Conservation (phyloP, 2,329 filamentous ascomycete genomes). For the Curvularia sp. region DNA sequence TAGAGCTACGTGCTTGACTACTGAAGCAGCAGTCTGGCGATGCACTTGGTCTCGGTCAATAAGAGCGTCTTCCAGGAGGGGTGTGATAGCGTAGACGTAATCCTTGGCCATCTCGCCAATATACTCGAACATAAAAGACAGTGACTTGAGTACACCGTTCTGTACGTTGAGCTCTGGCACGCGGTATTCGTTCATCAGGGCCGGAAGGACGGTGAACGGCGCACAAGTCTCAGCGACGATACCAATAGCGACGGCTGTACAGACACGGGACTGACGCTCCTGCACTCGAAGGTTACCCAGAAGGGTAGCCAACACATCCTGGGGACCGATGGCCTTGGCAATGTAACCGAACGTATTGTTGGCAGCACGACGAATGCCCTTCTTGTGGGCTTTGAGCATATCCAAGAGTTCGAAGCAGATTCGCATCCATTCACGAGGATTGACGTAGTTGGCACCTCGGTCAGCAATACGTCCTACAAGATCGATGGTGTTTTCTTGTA, state of each 20-base stretch:
- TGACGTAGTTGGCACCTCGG: conserved; percentile 93
- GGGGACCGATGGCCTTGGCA: conserved; percentile 96
- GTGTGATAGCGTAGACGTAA: conserved; percentile 97
- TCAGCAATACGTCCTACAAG: conserved; percentile 97
- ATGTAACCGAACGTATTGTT: conserved; percentile 99
- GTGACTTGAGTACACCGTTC: conserved; percentile 95
- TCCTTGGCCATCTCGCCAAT: conserved; percentile 99
- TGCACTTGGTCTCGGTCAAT: conserved; percentile 99
- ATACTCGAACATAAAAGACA: conserved; percentile 98
- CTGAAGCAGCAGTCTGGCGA: conserved; percentile 91
- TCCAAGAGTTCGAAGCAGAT: conserved; percentile 99
- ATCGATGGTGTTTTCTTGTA: conserved; percentile 98
- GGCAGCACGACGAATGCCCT: conserved; percentile 95
- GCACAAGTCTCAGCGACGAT: conserved; percentile 99
- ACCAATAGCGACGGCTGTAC: conserved; percentile 96
- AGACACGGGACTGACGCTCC: conserved; percentile 96
- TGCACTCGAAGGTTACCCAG: conserved; percentile 97
- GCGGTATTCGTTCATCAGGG: conserved; percentile 98
- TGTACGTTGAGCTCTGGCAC: conserved; percentile 98
- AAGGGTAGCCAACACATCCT: conserved; percentile 93
- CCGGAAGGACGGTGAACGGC: conserved; percentile 97
- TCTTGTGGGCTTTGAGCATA: conserved; percentile 99
- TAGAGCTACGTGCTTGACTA: conserved; percentile 96
- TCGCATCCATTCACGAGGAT: conserved; percentile 98
- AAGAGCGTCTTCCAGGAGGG: conserved; percentile 92